Conservation (phyloP, 768 basidiomycete genomes). For the Sutorius australiensis region DNA sequence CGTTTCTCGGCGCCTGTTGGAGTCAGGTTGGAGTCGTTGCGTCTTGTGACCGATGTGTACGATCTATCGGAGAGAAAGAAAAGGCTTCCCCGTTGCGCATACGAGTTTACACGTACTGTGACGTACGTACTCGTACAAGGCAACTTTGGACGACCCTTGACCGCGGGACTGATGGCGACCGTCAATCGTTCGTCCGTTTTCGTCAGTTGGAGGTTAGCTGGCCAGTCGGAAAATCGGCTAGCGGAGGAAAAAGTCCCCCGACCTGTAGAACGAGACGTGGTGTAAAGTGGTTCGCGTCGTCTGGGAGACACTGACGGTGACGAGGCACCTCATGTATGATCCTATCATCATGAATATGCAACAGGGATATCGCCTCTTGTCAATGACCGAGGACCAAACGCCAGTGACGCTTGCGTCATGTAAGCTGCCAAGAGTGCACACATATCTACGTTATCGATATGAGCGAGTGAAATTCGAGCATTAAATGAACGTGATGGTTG, state of each 20-base stretch:
- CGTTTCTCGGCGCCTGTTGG: not conserved
- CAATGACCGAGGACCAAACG: too few relatives aligned
- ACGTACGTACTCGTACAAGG: too few relatives aligned
- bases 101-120: too few relatives aligned
- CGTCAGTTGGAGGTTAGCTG: not conserved
- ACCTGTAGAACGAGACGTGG: not conserved
- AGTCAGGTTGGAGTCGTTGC: too few relatives aligned
- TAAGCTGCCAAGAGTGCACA: too few relatives aligned
- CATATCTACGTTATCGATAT: not conserved
- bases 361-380: not conserved
- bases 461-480: not conserved
- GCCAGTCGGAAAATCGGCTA: not conserved
- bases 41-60: too few relatives aligned
- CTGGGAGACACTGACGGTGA: not conserved
- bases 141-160: not conserved
- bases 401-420: too few relatives aligned
- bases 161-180: not conserved
- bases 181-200: not conserved
- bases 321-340: too few relatives aligned
- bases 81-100: too few relatives aligned
- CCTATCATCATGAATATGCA: not conserved
- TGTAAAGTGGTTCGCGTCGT: not conserved
- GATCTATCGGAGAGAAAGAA: too few relatives aligned
- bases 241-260: too few relatives aligned
- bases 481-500: conserved; percentile 6